These are phyloP conservation scores for Bryopsis sp. DNA, from an alignment of 139 green algal genomes.

Conservation along the genomic window DNA sequence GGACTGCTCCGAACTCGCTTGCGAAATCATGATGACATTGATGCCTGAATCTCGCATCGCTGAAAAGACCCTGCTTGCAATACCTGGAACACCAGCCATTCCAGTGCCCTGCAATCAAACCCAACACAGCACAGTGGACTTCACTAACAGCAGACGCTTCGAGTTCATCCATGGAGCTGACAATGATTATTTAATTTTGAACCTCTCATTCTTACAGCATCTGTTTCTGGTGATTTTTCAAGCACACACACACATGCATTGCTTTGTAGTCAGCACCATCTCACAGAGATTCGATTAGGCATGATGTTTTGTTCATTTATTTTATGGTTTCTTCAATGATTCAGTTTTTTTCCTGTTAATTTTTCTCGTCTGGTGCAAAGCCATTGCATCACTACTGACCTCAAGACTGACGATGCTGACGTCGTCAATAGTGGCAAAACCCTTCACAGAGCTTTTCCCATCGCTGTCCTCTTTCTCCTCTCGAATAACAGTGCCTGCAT, in stretches of 20 bases:
- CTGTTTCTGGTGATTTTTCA: too few relatives aligned
- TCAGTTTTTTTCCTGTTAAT: too few relatives aligned
- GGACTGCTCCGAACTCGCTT: slow-evolving; percentile 89
- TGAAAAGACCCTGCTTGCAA: slow-evolving; percentile 77
- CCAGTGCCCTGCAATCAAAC: slow-evolving; percentile 65
- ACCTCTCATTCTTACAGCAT: too few relatives aligned
- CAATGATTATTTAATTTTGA: too few relatives aligned
- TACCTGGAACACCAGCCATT: slow-evolving; percentile 95
- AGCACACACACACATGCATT: too few relatives aligned
- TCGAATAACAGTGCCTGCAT: not conserved
- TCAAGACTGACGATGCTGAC: slow-evolving; percentile 91
- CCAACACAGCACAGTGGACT: not conserved
- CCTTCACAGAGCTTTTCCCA: slow-evolving; percentile 58
- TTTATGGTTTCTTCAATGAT: too few relatives aligned
- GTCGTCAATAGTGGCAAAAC: slow-evolving; percentile 95
- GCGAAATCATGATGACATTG: slow-evolving; percentile 98
- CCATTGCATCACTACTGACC: too few relatives aligned
- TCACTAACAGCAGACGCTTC: not conserved
- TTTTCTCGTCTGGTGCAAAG: too few relatives aligned
- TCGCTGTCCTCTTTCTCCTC: not conserved
- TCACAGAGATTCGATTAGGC: too few relatives aligned
- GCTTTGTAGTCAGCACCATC: too few relatives aligned
- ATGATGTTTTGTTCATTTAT: too few relatives aligned
- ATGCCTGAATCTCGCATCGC: slow-evolving; percentile 73
- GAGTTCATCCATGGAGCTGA: too few relatives aligned